Conservation (phyloP, 768 basidiomycete genomes). For the Psilocybe subaeruginosa region DNA sequence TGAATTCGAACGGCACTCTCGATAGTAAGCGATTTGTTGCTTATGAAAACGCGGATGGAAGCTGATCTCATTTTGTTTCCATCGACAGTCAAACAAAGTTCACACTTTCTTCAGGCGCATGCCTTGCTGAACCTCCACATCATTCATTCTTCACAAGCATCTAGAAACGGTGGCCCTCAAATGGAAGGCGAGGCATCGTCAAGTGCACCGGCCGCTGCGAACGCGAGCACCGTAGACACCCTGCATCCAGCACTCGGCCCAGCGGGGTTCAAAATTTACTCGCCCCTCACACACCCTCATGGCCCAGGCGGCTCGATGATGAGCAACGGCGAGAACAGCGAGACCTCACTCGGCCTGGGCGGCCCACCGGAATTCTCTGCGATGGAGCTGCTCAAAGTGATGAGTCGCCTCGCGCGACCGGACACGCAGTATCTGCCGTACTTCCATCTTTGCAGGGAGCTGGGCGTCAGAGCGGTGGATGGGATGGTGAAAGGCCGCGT, state of each 20-base stretch:
- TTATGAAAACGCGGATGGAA: not conserved
- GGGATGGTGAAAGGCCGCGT: slow-evolving; percentile 83
- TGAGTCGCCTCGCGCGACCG: slow-evolving; percentile 73
- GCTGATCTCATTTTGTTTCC: slow-evolving; percentile 5
- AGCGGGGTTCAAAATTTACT: slow-evolving; percentile 66
- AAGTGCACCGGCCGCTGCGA: slow-evolving; percentile 27
- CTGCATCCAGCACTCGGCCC: slow-evolving; percentile 62
- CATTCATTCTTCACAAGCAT: slow-evolving; percentile 76
- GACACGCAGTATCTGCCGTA: slow-evolving; percentile 71
- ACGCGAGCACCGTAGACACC: slow-evolving; percentile 47
- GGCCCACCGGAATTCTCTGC: slow-evolving; percentile 64
- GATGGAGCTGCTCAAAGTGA: slow-evolving; percentile 79
- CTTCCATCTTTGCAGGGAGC: slow-evolving; percentile 79
- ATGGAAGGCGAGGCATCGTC: slow-evolving; percentile 26
- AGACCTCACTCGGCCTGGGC: slow-evolving; percentile 31
- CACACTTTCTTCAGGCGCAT: slow-evolving; percentile 86
- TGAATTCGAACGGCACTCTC: slow-evolving; percentile 72
- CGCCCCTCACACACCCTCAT: slow-evolving; percentile 37
- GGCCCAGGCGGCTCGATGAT: slow-evolving; percentile 27
- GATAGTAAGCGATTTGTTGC: slow-evolving; percentile 52
- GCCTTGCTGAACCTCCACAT: slow-evolving; percentile 84
- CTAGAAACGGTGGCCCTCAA: slow-evolving; percentile 28
- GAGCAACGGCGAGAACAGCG: slow-evolving; percentile 35
- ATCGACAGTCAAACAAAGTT: slow-evolving; percentile 69
- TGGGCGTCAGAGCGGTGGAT: slow-evolving; percentile 84